A percentile compares a stretch with the other conserved stretches of the same genome.
phyloP scores from a whole-genome alignment of 345 rosid species.

The Punica granatum region DNA sequence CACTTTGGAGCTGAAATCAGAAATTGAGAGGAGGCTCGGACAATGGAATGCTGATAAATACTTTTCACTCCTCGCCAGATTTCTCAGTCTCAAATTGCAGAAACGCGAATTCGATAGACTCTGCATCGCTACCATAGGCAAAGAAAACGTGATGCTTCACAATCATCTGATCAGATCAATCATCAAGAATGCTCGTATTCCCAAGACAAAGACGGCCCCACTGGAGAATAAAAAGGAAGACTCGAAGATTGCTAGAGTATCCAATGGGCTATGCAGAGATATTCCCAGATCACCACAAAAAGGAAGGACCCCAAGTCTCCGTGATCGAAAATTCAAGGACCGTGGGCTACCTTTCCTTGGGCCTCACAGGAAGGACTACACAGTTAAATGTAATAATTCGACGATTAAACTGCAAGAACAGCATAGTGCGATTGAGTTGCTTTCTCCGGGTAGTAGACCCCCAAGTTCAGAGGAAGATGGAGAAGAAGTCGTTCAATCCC shows the following conservation, averaged over 20 bases:
- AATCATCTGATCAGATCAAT: constrained; percentile 17
- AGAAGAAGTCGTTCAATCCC: constrained; percentile 81
- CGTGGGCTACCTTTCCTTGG: constrained; percentile 51
- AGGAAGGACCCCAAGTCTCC: constrained; percentile 7
- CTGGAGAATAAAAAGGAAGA: neutral
- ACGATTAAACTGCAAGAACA: constrained; percentile 41
- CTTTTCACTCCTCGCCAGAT: constrained; percentile 25
- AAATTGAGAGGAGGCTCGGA: constrained; percentile 30
- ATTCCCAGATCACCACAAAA: neutral
- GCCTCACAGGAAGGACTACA: constrained; percentile 69
- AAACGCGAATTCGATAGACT: constrained; percentile 29
- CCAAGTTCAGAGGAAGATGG: constrained; percentile 83
- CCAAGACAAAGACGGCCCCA: neutral
- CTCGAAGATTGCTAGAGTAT: neutral
- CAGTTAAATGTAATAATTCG: constrained; percentile 33
- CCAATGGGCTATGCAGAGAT: neutral
- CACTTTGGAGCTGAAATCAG: constrained; percentile 36
- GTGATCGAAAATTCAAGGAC: constrained; percentile 54
- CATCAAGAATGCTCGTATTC: constrained; percentile 13
- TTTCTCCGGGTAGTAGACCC: constrained; percentile 74
- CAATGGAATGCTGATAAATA: constrained; percentile 26
- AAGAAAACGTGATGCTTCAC: constrained; percentile 30
- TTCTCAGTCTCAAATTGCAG: constrained; percentile 27
- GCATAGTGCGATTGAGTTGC: constrained; percentile 59
- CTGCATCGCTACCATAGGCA: constrained; percentile 29